Evolutionary conservation across 2,329 filamentous ascomycete species (phyloP).

Genomic region (Fulvia fulva): DNA sequence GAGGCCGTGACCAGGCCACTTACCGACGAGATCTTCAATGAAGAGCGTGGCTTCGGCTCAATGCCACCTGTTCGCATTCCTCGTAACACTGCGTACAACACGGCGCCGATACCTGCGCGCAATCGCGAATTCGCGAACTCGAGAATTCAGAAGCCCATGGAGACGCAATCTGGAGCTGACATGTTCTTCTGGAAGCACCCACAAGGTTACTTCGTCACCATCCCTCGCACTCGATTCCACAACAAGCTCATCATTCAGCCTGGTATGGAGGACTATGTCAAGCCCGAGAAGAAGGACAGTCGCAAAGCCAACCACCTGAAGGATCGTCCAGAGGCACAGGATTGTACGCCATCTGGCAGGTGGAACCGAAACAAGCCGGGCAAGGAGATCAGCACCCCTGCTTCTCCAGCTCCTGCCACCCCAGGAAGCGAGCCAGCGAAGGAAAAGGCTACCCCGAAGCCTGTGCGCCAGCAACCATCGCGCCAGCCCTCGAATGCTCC

Average conservation of each 20-base stretch:
- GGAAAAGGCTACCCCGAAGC: conserved; percentile 1
- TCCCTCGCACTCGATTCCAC: conserved; percentile 22
- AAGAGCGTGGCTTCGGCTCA: conserved; percentile 47
- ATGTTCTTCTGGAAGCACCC: conserved; percentile 20
- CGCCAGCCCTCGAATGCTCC: conserved; percentile 5
- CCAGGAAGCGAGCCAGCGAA: not conserved
- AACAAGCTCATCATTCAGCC: conserved; percentile 22
- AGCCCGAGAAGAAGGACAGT: conserved; percentile 7
- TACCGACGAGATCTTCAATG: conserved; percentile 41
- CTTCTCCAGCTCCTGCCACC: not conserved
- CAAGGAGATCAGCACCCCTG: not conserved
- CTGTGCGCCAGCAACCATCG: not conserved
- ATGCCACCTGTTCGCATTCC: conserved; percentile 36
- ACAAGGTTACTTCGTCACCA: conserved; percentile 26
- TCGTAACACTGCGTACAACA: conserved; percentile 23
- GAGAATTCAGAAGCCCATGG: conserved; percentile 13
- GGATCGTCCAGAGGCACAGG: conserved; percentile 9
- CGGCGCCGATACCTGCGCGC: conserved; percentile 5
- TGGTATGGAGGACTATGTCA: conserved; percentile 8
- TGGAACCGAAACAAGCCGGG: conserved; percentile 13
- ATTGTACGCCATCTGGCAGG: conserved; percentile 15
- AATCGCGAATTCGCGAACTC: conserved; percentile 18
- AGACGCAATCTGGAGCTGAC: conserved; percentile 12
- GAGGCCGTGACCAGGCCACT: conserved; percentile 39
- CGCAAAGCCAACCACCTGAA: conserved; percentile 7